phyloP scores from a whole-genome alignment of 1,139 yeast species.

The Yamadazyma taylorii region DNA sequence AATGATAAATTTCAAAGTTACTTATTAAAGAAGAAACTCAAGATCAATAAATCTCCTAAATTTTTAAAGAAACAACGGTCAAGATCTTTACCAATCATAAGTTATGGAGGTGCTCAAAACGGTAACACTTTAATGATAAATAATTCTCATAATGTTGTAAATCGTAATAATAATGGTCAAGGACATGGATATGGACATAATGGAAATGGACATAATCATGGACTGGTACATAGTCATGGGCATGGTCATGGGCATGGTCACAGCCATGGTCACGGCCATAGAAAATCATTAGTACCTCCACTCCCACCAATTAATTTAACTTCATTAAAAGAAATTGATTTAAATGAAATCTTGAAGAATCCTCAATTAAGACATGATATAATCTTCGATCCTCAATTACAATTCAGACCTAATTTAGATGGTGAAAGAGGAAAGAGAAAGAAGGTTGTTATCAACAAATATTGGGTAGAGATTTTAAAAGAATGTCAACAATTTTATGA shows the following conservation, averaged over 20 bases:
- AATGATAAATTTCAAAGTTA: constrained; percentile 14
- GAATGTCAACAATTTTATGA: constrained; percentile 54
- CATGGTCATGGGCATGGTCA: constrained; percentile 26
- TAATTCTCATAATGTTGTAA: neutral
- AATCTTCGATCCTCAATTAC: constrained; percentile 87
- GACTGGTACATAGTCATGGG: constrained; percentile 3
- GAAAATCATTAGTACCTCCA: constrained; percentile 27
- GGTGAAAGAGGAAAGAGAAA: constrained; percentile 87
- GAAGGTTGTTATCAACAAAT: constrained; percentile 70
- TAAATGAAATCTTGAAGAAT: constrained; percentile 85
- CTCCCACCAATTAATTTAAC: constrained; percentile 85
- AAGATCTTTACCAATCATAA: constrained; percentile 46
- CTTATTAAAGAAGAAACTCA: constrained; percentile 19
- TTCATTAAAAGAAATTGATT: constrained; percentile 80
- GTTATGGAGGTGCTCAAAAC: constrained; percentile 18
- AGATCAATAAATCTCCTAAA: constrained; percentile 31
- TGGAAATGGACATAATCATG: constrained; percentile 22
- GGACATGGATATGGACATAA: constrained; percentile 24
- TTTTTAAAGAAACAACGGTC: constrained; percentile 42
- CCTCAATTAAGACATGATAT: constrained; percentile 94
- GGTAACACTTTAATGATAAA: constrained; percentile 6
- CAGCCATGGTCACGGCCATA: constrained; percentile 6
- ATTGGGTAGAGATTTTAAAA: constrained; percentile 75
- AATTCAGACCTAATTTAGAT: constrained; percentile 87
- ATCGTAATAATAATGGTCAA: constrained; percentile 13